A percentile compares a stretch with the other conserved stretches of the same genome.
phyloP scores from a whole-genome alignment of 1,139 yeast species.

The Protomyces gravidus region DNA sequence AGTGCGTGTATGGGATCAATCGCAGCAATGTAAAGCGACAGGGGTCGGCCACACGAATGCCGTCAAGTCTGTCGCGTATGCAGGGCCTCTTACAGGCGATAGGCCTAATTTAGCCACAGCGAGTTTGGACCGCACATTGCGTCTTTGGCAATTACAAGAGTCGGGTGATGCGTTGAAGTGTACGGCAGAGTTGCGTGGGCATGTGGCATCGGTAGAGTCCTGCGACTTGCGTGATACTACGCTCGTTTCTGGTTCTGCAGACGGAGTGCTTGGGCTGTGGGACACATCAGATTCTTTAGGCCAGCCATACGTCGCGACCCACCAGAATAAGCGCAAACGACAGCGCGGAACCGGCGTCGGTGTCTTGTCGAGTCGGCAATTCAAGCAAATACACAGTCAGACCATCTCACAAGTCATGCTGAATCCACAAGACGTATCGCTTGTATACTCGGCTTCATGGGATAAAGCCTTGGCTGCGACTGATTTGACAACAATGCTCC shows the following conservation, averaged over 20 bases:
- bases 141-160: slow-evolving; percentile 77
- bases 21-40: slow-evolving; percentile 37
- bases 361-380: slow-evolving; percentile 16
- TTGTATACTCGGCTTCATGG: slow-evolving; percentile 74
- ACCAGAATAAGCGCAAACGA: slow-evolving; percentile 12
- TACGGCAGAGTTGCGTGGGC: slow-evolving; percentile 16
- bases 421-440: slow-evolving; percentile 11
- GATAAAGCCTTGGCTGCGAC: slow-evolving; percentile 92
- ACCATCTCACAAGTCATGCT: slow-evolving; percentile 7
- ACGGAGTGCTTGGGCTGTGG: slow-evolving; percentile 19
- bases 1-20: slow-evolving; percentile 72
- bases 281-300: slow-evolving; percentile 15
- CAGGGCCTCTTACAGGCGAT: slow-evolving; percentile 72
- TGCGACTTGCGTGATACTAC: slow-evolving; percentile 11
- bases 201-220: slow-evolving; percentile 15
- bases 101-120: slow-evolving; percentile 69
- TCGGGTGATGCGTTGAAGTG: slow-evolving; percentile 39
- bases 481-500: slow-evolving; percentile 80
- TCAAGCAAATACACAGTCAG: slow-evolving; percentile 9
- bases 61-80: slow-evolving; percentile 79
- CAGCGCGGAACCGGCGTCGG: slow-evolving; percentile 21
- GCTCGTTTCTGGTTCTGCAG: slow-evolving; percentile 18
- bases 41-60: slow-evolving; percentile 81
- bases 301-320: slow-evolving; percentile 1
- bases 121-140: slow-evolving; percentile 81